Evolutionary conservation across 2,329 filamentous ascomycete genomes (phyloP), one percentile per base, ranked within the genome.

Genomic region (Monilinia laxa): DNA sequence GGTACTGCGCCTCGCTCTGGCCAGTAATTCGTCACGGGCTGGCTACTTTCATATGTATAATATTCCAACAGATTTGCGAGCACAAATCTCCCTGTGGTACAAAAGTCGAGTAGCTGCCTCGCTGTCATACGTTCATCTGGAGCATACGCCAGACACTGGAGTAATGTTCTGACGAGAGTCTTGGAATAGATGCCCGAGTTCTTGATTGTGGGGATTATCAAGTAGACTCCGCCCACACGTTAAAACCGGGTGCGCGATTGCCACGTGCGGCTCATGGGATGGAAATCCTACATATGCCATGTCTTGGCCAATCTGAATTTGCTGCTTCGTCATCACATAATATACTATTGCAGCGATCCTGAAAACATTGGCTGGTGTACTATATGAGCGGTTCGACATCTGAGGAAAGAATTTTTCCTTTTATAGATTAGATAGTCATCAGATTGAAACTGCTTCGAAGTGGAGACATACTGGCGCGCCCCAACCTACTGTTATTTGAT

Each of bases 391-490:
- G 16, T 59, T 35, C 57, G 28, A 5, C 57, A 49, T 59, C 14
- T 47, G 57, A n/a, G 57, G 42, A 23, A 49, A 59, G 4, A 49
- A 49, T 49, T 49, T 42, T 35, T 59, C 57, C 57, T 59, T 49
- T 10, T 18, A 18, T 4, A 16, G 0, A 7, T 59, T 31, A 59
- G 42, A 12, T 4, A 10, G 6, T 23, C 5, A 31, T 23, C 0
- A 1, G 16, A 49, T 49, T 2, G 18, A 14, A 14, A 16, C 16
- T 23, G 20, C 0, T 12, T 9, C 31, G 6, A 4, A 25, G 1
- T 3, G 1, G 3, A 49, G n/a, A 23, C 57, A 11, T 59, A 49
- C 57, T 10, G 42, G 42, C 9, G 42, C 18, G 0, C 57, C 57
- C 25, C 42, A 23, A 35, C 57, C 57, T 6, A 59, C 4, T 1